phyloP scores from a whole-genome alignment of 345 rosid species.

The Sisymbrium irio region DNA sequence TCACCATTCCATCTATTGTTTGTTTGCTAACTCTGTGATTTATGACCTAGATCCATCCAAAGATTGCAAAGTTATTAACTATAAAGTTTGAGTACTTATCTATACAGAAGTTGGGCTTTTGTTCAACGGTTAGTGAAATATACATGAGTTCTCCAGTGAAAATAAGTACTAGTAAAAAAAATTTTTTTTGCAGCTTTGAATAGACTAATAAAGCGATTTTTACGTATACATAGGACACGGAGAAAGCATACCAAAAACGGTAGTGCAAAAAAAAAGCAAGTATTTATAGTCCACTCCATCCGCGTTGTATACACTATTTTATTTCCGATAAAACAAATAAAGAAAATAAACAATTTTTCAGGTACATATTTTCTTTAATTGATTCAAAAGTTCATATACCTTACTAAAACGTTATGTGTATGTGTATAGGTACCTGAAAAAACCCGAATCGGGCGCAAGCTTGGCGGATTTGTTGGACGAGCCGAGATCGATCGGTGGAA shows the following conservation, averaged over 20 bases:
- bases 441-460: slow-evolving; percentile 66
- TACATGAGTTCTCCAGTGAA: background rate
- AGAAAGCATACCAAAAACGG: background rate
- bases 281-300: background rate
- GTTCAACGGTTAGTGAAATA: background rate
- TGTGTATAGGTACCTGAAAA: slow-evolving; percentile 53
- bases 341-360: background rate
- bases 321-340: background rate
- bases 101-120: background rate
- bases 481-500: slow-evolving; percentile 39
- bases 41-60: slow-evolving; percentile 42
- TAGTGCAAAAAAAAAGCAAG: background rate
- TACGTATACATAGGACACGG: too few species aligned
- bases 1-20: slow-evolving; percentile 41
- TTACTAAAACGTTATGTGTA: background rate
- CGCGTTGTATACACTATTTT: background rate
- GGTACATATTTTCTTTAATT: background rate
- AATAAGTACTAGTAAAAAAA: background rate
- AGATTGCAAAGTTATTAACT: background rate
- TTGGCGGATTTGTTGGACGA: slow-evolving; percentile 41
- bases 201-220: too few species aligned
- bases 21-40: slow-evolving; percentile 59
- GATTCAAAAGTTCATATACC: background rate
- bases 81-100: background rate
- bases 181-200: too few species aligned